Evolutionary conservation across 2,329 filamentous ascomycete species (phyloP), one percentile per base, ranked within the genome.

Genomic region (Alternaria triticina): DNA sequence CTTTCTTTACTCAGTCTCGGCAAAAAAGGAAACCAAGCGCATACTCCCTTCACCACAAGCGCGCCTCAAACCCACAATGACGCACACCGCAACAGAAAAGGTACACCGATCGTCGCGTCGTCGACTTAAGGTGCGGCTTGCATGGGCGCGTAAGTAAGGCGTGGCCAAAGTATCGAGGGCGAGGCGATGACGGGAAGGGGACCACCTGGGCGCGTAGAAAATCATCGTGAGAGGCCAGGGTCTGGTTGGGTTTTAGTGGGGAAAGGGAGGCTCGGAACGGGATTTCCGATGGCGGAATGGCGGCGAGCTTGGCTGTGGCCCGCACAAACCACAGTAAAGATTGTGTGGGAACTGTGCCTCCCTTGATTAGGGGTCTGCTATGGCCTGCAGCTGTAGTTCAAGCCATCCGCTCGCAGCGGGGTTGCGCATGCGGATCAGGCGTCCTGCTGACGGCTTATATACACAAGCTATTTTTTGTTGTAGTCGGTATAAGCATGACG

Each of bases 41-140:
- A 43, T 44, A 22, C 13, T 54, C 52, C 25, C 36, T 10, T 11
- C 15, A 40, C 49, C 49, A 10, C 13, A 52, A 44, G 33, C 23
- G 52, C 23, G 15, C 2, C 36, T 4, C 6, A 52, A 52, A 8
- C 20, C 28, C 28, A 22, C 20, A 36, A 5, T 51, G 49, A 51
- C 49, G 28, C 30, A 36, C 49, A 51, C 17, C 1, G 44, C 17
- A 47, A 47, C 11, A 47, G 20, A 23, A 47, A 23, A 6, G 15
- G 12, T 43, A 6, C n/a, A 27, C 51, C 33, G 52, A 54, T 54
- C 17, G 44, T 43, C 58, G 52, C 46, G 65, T 65, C 60, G 70
- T 70, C 57, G 47, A 46, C 11, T 63, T 70, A 73, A 66, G 64
- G 68, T 71, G 68, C 61, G 65, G 68, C 70, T 59, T 71, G 68